A percentile compares a stretch with the other conserved stretches of the same genome.
phyloP scores from a whole-genome alignment of 1,139 yeast species.

The Scheffersomyces illinoinensis region DNA sequence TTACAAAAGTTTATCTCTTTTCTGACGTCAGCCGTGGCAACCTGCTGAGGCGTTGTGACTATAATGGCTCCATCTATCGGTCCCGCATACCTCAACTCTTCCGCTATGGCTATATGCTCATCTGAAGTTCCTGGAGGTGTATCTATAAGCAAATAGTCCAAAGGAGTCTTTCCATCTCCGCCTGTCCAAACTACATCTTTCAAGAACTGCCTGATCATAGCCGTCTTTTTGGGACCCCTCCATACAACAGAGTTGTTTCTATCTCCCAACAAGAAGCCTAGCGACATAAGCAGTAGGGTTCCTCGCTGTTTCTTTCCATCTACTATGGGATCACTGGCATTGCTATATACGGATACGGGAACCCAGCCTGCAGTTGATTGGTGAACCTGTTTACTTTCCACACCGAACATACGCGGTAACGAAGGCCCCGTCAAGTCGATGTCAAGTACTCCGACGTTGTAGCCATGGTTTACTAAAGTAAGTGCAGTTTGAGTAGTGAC shows the following conservation, averaged over 20 bases:
- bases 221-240: constrained; percentile 98
- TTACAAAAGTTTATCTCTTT: constrained; percentile 50
- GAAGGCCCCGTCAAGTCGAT: constrained; percentile 98
- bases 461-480: constrained; percentile 67
- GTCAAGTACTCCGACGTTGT: constrained; percentile 87
- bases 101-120: constrained; percentile 96
- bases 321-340: constrained; percentile 16
- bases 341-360: constrained; percentile 60
- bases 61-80: constrained; percentile 51
- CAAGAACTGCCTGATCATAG: constrained; percentile 93
- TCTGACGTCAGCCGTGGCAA: constrained; percentile 57
- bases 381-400: constrained; percentile 75
- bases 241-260: constrained; percentile 93
- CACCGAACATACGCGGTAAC: constrained; percentile 93
- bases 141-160: constrained; percentile 86
- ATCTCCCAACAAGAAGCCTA: constrained; percentile 85
- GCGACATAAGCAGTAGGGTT: constrained; percentile 67
- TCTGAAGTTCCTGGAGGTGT: constrained; percentile 99
- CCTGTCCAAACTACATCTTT: constrained; percentile 81
- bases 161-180: constrained; percentile 50
- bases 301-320: constrained; percentile 32
- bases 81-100: constrained; percentile 64
- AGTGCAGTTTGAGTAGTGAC: constrained; percentile 92
- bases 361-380: constrained; percentile 90
- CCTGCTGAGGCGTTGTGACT: constrained; percentile 53